Conservation (phyloP, 208 protist genomes). For the Phytomonas francai region DNA sequence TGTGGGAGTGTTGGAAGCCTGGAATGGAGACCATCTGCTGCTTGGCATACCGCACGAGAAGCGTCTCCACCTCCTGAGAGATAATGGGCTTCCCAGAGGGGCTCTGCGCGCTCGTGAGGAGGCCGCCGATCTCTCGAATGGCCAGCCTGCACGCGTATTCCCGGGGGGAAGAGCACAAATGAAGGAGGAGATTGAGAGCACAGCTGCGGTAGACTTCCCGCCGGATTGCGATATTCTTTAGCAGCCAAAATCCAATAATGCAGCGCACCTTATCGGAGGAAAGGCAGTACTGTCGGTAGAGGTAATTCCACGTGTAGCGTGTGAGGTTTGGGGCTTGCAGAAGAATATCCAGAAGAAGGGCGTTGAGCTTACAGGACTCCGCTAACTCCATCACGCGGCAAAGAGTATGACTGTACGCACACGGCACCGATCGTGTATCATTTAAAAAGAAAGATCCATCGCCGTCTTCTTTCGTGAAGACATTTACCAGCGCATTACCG, state of each 20-base stretch:
- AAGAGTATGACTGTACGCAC: slow-evolving; percentile 69
- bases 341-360: slow-evolving; percentile 48
- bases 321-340: slow-evolving; percentile 63
- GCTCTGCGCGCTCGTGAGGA: slow-evolving; percentile 19
- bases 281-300: slow-evolving; percentile 60
- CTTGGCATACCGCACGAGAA: slow-evolving; percentile 59
- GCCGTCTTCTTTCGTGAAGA: slow-evolving; percentile 5
- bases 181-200: slow-evolving; percentile 55
- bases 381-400: slow-evolving; percentile 52
- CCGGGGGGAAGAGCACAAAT: slow-evolving; percentile 34
- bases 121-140: slow-evolving; percentile 38
- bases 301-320: slow-evolving; percentile 58
- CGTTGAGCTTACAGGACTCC: slow-evolving; percentile 19
- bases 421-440: slow-evolving; percentile 34
- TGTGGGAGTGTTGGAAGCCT: slow-evolving; percentile 15
- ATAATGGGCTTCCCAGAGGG: slow-evolving; percentile 21
- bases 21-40: slow-evolving; percentile 55
- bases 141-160: slow-evolving; percentile 49
- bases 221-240: slow-evolving; percentile 38
- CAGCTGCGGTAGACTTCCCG: slow-evolving; percentile 46
- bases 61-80: slow-evolving; percentile 30
- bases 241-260: slow-evolving; percentile 43
- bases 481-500: neutral
- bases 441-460: slow-evolving; percentile 36
- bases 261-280: slow-evolving; percentile 43